Percentiles rank a stretch among this genome's conserved stretches.
These are phyloP conservation scores for Prunus kanzakura DNA, from an alignment of 306 rosid genomes.

Conservation along the genomic window DNA sequence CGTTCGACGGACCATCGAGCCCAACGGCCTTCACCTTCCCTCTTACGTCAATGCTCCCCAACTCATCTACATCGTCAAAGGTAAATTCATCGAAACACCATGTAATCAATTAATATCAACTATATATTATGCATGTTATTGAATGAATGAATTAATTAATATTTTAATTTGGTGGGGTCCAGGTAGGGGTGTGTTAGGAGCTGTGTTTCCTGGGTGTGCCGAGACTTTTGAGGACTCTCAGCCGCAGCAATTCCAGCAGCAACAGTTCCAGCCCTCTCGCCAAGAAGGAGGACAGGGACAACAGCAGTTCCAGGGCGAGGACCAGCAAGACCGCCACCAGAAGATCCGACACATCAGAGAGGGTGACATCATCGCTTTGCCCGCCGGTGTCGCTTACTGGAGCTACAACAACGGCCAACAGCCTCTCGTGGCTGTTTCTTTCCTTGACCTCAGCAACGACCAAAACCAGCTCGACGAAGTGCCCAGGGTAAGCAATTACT, in stretches of 20 bases:
- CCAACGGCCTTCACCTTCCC: conserved; percentile 48
- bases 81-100: too few relatives aligned
- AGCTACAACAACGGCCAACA: conserved; percentile 30
- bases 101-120: too few relatives aligned
- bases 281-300: background rate
- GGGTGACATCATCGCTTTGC: conserved; percentile 41
- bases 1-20: conserved; percentile 28
- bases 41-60: conserved; percentile 40
- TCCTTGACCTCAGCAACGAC: conserved; percentile 38
- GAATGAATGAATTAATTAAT: too few relatives aligned
- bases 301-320: background rate
- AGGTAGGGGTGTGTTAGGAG: conserved; percentile 29
- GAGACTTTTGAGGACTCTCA: conserved; percentile 43
- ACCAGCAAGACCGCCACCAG: background rate
- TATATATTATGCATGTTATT: too few relatives aligned
- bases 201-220: conserved; percentile 35
- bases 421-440: conserved; percentile 31
- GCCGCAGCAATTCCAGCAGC: background rate
- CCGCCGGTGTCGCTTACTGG: conserved; percentile 43
- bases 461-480: conserved; percentile 55
- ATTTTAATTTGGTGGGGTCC: too few relatives aligned
- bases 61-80: conserved; percentile 35
- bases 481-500: conserved; percentile 40
- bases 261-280: background rate
- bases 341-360: background rate